Conservation (phyloP, 2,329 filamentous ascomycete genomes). For the Hypomyces rosellus region DNA sequence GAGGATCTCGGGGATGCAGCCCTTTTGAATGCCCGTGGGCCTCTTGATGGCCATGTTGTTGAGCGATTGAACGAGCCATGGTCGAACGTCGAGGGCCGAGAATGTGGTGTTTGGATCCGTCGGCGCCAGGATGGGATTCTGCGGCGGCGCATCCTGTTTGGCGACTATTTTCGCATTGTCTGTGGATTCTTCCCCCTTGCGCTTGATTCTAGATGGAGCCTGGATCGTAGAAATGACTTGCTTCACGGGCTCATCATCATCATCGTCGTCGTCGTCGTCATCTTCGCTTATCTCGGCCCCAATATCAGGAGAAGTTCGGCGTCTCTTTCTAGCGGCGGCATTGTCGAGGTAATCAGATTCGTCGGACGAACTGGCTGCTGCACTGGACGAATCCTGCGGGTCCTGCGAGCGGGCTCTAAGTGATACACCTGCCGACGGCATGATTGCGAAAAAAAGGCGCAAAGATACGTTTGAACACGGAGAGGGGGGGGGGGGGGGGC, state of each 20-base stretch:
- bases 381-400: constrained; percentile 1
- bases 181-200: constrained; percentile 23
- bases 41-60: constrained; percentile 70
- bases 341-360: constrained; percentile 47
- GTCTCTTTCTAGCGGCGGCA: constrained; percentile 39
- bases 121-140: constrained; percentile 41
- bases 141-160: constrained; percentile 8
- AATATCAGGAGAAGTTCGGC: constrained; percentile 30
- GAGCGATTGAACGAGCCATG: constrained; percentile 84
- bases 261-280: constrained; percentile 18
- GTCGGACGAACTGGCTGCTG: constrained; percentile 18
- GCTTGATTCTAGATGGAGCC: constrained; percentile 49
- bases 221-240: constrained; percentile 37
- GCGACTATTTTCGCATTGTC: constrained; percentile 14
- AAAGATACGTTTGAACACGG: no score
- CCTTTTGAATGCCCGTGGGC: constrained; percentile 88
- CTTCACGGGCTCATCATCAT: constrained; percentile 23
- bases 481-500: neutral
- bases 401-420: constrained; percentile 1
- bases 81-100: constrained; percentile 63
- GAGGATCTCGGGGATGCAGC: constrained; percentile 87
- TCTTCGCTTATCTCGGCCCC: constrained; percentile 16
- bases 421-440: constrained; percentile 8
- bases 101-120: constrained; percentile 59
- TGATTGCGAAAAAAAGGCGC: no score